phyloP scores from a whole-genome alignment of 179 eudicot species.

The Patellifolia procumbens region DNA sequence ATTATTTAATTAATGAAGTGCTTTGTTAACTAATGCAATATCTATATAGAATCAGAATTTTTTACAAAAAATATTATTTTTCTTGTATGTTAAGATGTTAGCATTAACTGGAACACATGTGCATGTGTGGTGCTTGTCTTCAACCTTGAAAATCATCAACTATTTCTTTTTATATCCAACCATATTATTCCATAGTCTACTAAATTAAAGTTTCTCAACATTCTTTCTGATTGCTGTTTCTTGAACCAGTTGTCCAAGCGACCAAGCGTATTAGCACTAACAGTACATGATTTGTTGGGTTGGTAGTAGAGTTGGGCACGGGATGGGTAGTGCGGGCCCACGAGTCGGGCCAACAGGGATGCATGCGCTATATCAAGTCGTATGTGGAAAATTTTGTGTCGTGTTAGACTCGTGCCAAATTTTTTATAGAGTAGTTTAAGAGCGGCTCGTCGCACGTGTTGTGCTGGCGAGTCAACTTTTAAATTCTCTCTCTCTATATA shows the following conservation, averaged over 20 bases:
- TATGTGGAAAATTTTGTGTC: too few species aligned
- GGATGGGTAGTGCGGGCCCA: too few species aligned
- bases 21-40: background rate
- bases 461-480: too few species aligned
- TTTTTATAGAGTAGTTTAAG: too few species aligned
- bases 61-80: background rate
- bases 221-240: constrained; percentile 27
- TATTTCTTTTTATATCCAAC: constrained; percentile 17
- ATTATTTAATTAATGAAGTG: background rate
- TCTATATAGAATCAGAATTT: background rate
- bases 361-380: too few species aligned
- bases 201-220: constrained; percentile 27
- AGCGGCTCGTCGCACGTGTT: too few species aligned
- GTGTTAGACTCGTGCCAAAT: too few species aligned
- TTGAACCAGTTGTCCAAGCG: constrained; percentile 26
- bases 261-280: constrained; percentile 17
- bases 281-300: too few species aligned
- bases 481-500: too few species aligned
- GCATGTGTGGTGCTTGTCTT: constrained; percentile 26
- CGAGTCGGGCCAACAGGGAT: too few species aligned
- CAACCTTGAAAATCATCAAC: background rate
- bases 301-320: too few species aligned
- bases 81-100: constrained; percentile 4
- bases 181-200: background rate
- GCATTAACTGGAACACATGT: constrained; percentile 32